These are phyloP conservation scores for Starmerella riodocensis DNA, from an alignment of 805 yeast species.

Conservation along the genomic window DNA sequence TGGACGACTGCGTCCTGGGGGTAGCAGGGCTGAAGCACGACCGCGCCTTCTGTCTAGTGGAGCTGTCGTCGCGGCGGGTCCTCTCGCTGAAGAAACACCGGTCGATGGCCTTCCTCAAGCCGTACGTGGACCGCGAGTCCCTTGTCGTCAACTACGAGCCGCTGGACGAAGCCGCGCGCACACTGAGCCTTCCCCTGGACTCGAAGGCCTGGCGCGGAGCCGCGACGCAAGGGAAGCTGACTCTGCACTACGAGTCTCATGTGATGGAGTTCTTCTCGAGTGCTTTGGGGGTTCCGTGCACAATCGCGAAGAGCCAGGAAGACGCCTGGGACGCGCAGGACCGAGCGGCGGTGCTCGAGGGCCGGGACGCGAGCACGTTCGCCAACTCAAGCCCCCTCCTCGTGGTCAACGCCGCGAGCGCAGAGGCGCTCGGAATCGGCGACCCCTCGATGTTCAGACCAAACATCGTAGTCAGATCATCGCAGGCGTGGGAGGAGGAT, in stretches of 20 bases:
- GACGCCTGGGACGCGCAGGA: constrained; percentile 4
- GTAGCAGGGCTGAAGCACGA: constrained; percentile 31
- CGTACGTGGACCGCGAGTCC: constrained; percentile 18
- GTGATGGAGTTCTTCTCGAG: constrained; percentile 26
- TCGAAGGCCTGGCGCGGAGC: constrained; percentile 7
- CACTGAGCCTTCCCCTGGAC: constrained; percentile 7
- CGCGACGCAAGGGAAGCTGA: not conserved
- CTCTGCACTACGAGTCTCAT: constrained; percentile 13
- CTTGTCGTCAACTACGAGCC: constrained; percentile 1
- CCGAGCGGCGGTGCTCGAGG: constrained; percentile 3
- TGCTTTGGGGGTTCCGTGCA: constrained; percentile 28
- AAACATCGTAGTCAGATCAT: constrained; percentile 27
- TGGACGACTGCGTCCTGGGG: constrained; percentile 22
- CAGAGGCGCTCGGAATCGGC: constrained; percentile 17
- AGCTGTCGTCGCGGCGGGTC: constrained; percentile 22
- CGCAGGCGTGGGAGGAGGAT: constrained; percentile 31
- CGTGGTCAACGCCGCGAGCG: constrained; percentile 27
- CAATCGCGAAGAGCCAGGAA: constrained; percentile 24
- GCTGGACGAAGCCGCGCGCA: not conserved
- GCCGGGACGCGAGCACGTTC: constrained; percentile 18
- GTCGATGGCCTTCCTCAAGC: constrained; percentile 29
- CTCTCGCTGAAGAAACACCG: constrained; percentile 28
- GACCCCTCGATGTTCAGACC: constrained; percentile 28
- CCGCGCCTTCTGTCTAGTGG: constrained; percentile 31
- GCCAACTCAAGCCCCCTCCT: constrained; percentile 33